These are phyloP conservation scores for Hanseniaspora vineae DNA, from an alignment of 805 yeast species.

Conservation along the genomic window DNA sequence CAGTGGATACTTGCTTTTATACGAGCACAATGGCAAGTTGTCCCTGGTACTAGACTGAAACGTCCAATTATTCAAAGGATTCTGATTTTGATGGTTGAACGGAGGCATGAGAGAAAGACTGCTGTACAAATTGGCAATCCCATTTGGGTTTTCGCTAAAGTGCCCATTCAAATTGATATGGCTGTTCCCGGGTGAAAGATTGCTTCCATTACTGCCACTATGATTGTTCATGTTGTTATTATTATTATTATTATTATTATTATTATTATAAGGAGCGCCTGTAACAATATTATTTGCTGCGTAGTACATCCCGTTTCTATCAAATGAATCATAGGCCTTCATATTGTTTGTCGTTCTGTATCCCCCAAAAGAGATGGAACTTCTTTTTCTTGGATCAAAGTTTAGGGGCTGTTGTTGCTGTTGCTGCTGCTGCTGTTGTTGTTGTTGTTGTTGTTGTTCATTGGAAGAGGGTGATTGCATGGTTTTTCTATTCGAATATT, in stretches of 20 bases:
- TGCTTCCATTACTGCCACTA: too few species aligned
- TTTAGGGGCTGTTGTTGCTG: not conserved
- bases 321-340: not conserved
- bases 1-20: conserved; percentile 12
- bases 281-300: too few species aligned
- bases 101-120: not conserved
- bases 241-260: too few species aligned
- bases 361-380: not conserved
- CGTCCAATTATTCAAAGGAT: not conserved
- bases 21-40: not conserved
- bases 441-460: too few species aligned
- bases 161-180: too few species aligned
- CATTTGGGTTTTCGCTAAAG: not conserved
- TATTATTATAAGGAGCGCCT: too few species aligned
- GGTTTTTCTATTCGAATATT: too few species aligned
- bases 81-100: not conserved
- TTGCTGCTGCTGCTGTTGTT: not conserved
- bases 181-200: too few species aligned
- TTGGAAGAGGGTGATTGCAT: too few species aligned
- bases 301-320: not conserved
- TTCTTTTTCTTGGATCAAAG: conserved; percentile 6
- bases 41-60: not conserved
- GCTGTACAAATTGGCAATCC: not conserved
- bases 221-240: too few species aligned
- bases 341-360: not conserved